These are phyloP conservation scores for Sporisorium sorghi DNA, from an alignment of 1,284 basidiomycete genomes.

Conservation along the genomic window DNA sequence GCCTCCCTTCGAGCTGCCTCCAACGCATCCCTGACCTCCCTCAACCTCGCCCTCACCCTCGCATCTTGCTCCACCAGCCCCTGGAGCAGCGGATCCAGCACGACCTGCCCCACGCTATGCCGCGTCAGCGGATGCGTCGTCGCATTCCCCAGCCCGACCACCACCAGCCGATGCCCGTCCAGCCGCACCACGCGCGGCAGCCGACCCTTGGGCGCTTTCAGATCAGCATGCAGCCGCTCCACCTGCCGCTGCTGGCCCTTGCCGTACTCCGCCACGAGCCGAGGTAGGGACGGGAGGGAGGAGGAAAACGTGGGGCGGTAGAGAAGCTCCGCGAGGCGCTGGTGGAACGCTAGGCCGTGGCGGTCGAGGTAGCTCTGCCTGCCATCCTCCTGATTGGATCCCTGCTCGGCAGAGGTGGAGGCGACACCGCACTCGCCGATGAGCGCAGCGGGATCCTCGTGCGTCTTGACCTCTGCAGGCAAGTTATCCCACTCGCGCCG, in stretches of 20 bases:
- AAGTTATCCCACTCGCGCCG: conserved; percentile 30
- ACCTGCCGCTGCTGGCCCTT: conserved; percentile 36
- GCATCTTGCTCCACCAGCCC: conserved; percentile 12
- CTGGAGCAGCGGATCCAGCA: conserved; percentile 24
- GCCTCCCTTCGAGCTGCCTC: conserved; percentile 9
- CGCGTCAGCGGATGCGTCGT: conserved; percentile 45
- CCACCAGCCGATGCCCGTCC: conserved; percentile 17
- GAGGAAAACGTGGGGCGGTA: conserved; percentile 22
- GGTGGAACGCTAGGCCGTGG: conserved; percentile 29
- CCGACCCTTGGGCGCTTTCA: conserved; percentile 11
- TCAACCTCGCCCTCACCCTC: background rate
- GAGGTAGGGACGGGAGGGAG: conserved; percentile 1
- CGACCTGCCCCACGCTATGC: conserved; percentile 42
- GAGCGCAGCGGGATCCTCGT: conserved; percentile 42
- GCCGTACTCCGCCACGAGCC: conserved; percentile 45
- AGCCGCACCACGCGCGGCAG: conserved; percentile 16
- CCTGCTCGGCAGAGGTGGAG: background rate
- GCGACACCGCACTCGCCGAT: conserved; percentile 31
- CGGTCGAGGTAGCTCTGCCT: conserved; percentile 19
- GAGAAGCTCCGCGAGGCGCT: conserved; percentile 26
- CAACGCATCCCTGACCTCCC: conserved; percentile 1
- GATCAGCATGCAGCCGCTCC: conserved; percentile 14
- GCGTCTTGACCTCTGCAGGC: conserved; percentile 18
- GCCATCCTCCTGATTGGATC: background rate
- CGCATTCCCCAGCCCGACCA: conserved; percentile 39